Evolutionary conservation across 2,329 filamentous ascomycete species (phyloP).

Genomic region (Bipolaris oryzae): DNA sequence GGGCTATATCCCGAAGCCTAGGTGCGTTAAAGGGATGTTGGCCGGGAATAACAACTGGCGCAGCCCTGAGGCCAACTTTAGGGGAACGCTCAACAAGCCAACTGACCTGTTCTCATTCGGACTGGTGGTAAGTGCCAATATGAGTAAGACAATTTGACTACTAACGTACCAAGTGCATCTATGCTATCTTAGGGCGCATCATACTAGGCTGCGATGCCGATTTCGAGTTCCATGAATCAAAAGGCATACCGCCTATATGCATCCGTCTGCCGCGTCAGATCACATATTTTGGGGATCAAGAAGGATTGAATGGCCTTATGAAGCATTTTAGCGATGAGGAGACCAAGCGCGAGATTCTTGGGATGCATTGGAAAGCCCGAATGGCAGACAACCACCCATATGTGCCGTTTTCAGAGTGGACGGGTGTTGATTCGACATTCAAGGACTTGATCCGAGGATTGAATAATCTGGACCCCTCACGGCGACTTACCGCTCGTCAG

Average conservation of each 20-base stretch:
- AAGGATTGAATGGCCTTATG: slow-evolving; percentile 14
- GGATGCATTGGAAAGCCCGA: slow-evolving; percentile 45
- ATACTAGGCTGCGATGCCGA: slow-evolving; percentile 38
- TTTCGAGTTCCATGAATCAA: slow-evolving; percentile 22
- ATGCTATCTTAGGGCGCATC: slow-evolving; percentile 29
- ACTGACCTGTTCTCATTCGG: slow-evolving; percentile 42
- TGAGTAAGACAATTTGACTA: background rate
- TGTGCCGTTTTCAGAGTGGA: slow-evolving; percentile 43
- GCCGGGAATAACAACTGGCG: slow-evolving; percentile 43
- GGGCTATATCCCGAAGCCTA: slow-evolving; percentile 43
- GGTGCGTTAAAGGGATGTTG: slow-evolving; percentile 39
- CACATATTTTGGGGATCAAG: slow-evolving; percentile 36
- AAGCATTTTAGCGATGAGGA: slow-evolving; percentile 44
- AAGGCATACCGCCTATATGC: slow-evolving; percentile 30
- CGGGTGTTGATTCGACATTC: slow-evolving; percentile 46
- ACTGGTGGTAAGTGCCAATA: slow-evolving; percentile 27
- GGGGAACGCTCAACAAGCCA: slow-evolving; percentile 35
- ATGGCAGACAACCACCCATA: slow-evolving; percentile 39
- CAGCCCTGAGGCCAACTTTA: slow-evolving; percentile 39
- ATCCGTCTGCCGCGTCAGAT: slow-evolving; percentile 30
- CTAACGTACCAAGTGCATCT: slow-evolving; percentile 33
- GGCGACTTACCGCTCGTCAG: slow-evolving; percentile 50
- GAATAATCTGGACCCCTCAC: slow-evolving; percentile 51
- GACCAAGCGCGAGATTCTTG: slow-evolving; percentile 37
- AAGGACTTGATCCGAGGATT: slow-evolving; percentile 50